Conservation (phyloP, 1,284 basidiomycete genomes). For the Naganishia sp. region DNA sequence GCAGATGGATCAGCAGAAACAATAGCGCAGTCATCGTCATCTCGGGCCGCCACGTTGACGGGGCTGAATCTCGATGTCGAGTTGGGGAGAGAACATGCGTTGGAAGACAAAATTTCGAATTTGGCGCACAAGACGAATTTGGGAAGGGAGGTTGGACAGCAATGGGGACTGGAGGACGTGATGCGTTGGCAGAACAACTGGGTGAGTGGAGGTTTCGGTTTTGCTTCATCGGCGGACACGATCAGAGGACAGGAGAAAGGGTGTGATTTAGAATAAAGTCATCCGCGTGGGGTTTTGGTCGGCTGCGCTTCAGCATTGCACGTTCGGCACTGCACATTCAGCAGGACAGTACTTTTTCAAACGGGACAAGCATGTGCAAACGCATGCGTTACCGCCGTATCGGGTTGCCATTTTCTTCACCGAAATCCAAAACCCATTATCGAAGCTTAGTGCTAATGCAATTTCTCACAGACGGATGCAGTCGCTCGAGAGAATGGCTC, state of each 20-base stretch:
- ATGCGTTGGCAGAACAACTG: slow-evolving; percentile 49
- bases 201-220: slow-evolving; percentile 40
- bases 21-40: slow-evolving; percentile 17
- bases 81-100: slow-evolving; percentile 19
- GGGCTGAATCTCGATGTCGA: slow-evolving; percentile 40
- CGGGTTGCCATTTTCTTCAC: too few relatives aligned
- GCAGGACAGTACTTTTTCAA: too few relatives aligned
- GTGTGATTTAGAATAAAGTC: too few relatives aligned
- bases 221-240: too few relatives aligned
- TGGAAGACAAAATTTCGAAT: slow-evolving; percentile 44
- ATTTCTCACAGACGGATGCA: slow-evolving; percentile 37
- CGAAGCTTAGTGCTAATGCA: slow-evolving; percentile 28
- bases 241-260: too few relatives aligned
- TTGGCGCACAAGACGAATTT: slow-evolving; percentile 46
- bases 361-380: too few relatives aligned
- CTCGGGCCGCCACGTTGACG: slow-evolving; percentile 26
- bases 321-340: too few relatives aligned
- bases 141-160: slow-evolving; percentile 44
- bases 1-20: slow-evolving; percentile 12
- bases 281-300: too few relatives aligned
- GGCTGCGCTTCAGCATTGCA: too few relatives aligned
- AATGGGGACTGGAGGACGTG: slow-evolving; percentile 46
- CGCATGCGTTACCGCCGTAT: too few relatives aligned
- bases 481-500: slow-evolving; percentile 24
- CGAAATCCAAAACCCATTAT: too few relatives aligned